Evolutionary conservation across 2,329 filamentous ascomycete genomes (phyloP).

Genomic region (Calonectria honghensis): DNA sequence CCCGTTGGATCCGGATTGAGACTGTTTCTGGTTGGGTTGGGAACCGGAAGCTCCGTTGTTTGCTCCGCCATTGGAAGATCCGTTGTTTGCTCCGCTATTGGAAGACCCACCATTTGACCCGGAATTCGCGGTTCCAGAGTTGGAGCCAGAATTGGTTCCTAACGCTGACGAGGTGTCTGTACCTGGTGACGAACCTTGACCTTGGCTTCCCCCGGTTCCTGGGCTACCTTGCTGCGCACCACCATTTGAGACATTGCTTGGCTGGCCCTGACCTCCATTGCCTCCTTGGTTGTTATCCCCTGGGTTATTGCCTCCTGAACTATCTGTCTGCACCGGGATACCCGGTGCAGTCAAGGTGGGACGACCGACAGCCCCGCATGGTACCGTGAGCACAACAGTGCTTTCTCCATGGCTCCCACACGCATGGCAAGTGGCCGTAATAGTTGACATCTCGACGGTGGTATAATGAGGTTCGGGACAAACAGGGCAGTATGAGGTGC

Average conservation of each 20-base stretch:
- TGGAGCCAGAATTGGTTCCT: neutral
- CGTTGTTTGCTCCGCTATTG: neutral
- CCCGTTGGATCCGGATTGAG: neutral
- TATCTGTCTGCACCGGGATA: neutral
- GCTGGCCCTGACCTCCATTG: neutral
- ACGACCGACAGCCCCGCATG: neutral
- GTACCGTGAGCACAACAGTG: neutral
- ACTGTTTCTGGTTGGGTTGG: neutral
- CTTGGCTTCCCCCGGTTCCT: neutral
- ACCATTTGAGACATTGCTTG: neutral
- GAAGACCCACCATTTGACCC: neutral
- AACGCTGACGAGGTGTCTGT: neutral
- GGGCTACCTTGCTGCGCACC: neutral
- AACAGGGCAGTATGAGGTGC: neutral
- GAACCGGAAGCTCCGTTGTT: neutral
- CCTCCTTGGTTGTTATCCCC: neutral
- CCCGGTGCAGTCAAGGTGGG: neutral
- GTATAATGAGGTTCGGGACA: neutral
- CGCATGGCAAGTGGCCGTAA: neutral
- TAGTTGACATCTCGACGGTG: slow-evolving; percentile 1
- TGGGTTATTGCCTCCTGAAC: too few relatives aligned
- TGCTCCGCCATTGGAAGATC: neutral
- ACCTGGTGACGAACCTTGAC: neutral
- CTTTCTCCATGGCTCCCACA: neutral
- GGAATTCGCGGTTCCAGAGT: neutral